Evolutionary conservation across 768 basidiomycete genomes (phyloP), one percentile per base, ranked within the genome.

Genomic region (Antrodiella citrinella): DNA sequence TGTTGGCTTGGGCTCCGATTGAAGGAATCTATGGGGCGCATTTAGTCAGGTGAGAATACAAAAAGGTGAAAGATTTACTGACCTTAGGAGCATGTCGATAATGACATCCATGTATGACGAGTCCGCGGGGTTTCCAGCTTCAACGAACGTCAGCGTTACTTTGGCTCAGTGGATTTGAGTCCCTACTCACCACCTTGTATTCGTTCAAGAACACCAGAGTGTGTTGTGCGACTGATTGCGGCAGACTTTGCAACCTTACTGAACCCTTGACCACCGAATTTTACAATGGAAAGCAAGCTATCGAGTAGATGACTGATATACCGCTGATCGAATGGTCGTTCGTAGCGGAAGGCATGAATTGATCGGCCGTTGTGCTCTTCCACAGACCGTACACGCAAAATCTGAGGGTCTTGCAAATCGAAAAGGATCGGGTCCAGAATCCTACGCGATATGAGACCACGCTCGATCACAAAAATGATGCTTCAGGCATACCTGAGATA

Each of bases 201-300:
- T 54, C 87, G 74, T 51, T 80, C 72, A 7, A 81, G 59, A 7
- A 97, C 67, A 2, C 74, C 81, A 4, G 72, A 52, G 61, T 91
- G 79, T 35, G 80, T 71, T 3, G 89, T 82, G 25, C 83, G 78
- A 53, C 76, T 79, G 48, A 92, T 69, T 10, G 70, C 67, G 1
- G 82, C 80, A 11, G 73, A 73, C 48, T 84, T 77, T 0, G 88
- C 83, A 1, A 84, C 76, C 58, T 87, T 87, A 43, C 81, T 74
- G 61, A 96, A 86, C 0, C 89, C 91, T 65, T 91, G 88, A 2
- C 93, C 93, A 1, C 94, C 94, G 60, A 93, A 94, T 26, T 82
- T 79, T 48, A 88, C 78, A 10, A 96, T 72, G 0, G 82, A 82
- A 10, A 90, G 70, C 2, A 97, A 67, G 15, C 79, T 80, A 52